Base-by-base conservation (phyloP, 768 basidiomycete genomes). In the Lyophyllum decastes region DNA sequence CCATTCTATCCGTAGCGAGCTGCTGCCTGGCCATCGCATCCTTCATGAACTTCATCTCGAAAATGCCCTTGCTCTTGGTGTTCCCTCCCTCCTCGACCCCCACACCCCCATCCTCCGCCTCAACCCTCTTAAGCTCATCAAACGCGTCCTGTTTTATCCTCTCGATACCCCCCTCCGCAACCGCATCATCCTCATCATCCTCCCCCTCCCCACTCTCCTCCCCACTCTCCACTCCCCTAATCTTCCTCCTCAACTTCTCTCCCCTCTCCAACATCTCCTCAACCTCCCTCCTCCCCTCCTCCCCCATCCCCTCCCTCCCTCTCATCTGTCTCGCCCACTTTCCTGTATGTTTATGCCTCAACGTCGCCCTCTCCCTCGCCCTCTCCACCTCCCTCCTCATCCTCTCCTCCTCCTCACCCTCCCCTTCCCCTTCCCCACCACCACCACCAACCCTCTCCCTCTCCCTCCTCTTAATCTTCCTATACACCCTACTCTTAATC, bases 21-120 rank as follows among this genome's bases (percentile, higher is more conserved):
- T 82, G 74, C 55, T 87, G 82, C 61, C 92, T 79, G 4, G 83
- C 84, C 76, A 90, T 87, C 0, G 94, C 95, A 46, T 95, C 89
- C 71, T 90, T 89, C 96, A 99, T 99, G 73, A 98, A 99, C 75
- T 97, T 98, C 97, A 98, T 98, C 61, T 85, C 82, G 69, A 97
- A 90, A 10, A 98, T 81, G 59, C 90, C 85, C 73, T 89, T 90
- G 49, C 78, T 41, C 73, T 82, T 83, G n/a, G n/a, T n/a, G n/a
- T 10, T 10, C 66, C 75, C 73, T 21, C 69, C 75, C 22, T 41
- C 63, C 25, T 62, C 55, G 6, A 57, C 61, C 17, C 51, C 54
- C 46, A 59, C 61, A 6, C 67, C 68, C 12, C 70, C 70, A 10
- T 71, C 78, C 33, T 78, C 73, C 10, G 68, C 67, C 21, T 83